Evolutionary conservation across 2,329 filamentous ascomycete species (phyloP).

Genomic region (Ceratocystis papillata): DNA sequence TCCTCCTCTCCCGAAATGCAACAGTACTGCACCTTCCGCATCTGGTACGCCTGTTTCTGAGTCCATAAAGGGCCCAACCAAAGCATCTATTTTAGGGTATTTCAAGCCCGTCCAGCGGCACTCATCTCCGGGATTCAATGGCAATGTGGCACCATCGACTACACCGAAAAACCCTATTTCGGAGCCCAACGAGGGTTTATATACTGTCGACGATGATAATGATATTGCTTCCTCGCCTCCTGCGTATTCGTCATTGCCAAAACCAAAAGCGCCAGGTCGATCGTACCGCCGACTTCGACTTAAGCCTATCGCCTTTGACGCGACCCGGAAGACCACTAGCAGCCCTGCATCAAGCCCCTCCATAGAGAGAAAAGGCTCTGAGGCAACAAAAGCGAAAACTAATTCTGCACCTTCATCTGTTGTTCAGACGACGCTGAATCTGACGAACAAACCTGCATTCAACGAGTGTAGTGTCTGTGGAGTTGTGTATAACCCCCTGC

Average conservation of each 20-base stretch:
- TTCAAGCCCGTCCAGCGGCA: slow-evolving; percentile 32
- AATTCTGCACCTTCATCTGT: slow-evolving; percentile 7
- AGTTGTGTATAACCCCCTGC: slow-evolving; percentile 37
- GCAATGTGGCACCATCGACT: background rate
- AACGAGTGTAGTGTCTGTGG: slow-evolving; percentile 37
- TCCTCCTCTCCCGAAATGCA: background rate
- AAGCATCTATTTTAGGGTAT: slow-evolving; percentile 35
- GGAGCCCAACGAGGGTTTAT: background rate
- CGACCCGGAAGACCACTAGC: background rate
- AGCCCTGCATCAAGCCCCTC: background rate
- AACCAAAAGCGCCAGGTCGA: background rate
- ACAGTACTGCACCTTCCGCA: background rate
- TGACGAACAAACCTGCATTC: slow-evolving; percentile 36
- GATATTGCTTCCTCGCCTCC: background rate
- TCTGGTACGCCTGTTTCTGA: background rate
- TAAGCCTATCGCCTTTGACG: slow-evolving; percentile 1
- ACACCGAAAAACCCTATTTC: slow-evolving; percentile 1
- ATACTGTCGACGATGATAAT: slow-evolving; percentile 2
- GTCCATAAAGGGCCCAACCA: slow-evolving; percentile 22
- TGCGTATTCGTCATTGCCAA: background rate
- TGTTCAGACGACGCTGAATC: slow-evolving; percentile 38
- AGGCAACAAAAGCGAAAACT: background rate
- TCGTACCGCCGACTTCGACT: slow-evolving; percentile 5
- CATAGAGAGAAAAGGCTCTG: background rate
- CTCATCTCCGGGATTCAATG: slow-evolving; percentile 5